phyloP scores from a whole-genome alignment of 176 grass and related monocot species.

The Juncus inflexus region DNA sequence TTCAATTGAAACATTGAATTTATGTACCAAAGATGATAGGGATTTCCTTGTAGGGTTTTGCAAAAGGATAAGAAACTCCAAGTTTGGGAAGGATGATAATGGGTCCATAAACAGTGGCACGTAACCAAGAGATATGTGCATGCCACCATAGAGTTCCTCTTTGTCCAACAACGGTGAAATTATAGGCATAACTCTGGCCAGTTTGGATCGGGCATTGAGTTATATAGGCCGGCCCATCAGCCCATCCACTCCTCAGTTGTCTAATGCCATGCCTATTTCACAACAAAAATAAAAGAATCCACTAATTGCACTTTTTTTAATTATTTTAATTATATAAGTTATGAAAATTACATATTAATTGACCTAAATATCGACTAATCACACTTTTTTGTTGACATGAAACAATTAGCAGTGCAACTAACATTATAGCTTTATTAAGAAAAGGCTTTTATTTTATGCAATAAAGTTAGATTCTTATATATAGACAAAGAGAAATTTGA shows the following conservation, averaged over 20 bases:
- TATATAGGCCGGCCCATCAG: slow-evolving; percentile 66
- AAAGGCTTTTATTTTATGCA: background rate
- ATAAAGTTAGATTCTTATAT: slow-evolving; percentile 8
- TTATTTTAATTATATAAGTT: background rate
- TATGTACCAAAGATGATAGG: slow-evolving; percentile 53
- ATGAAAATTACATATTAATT: too few species aligned
- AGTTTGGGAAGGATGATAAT: slow-evolving; percentile 70
- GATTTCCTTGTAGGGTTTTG: slow-evolving; percentile 54
- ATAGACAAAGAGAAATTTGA: background rate
- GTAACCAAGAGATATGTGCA: slow-evolving; percentile 72
- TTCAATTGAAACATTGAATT: slow-evolving; percentile 2
- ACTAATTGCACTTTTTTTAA: too few species aligned
- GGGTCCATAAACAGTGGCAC: slow-evolving; percentile 57
- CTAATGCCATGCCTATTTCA: slow-evolving; percentile 34
- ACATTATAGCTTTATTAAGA: background rate
- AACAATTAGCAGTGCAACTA: slow-evolving; percentile 16
- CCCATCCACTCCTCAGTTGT: slow-evolving; percentile 58
- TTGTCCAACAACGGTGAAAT: too few species aligned
- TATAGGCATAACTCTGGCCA: too few species aligned
- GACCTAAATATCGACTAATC: slow-evolving; percentile 28
- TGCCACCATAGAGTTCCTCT: too few species aligned
- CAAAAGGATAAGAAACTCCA: slow-evolving; percentile 58
- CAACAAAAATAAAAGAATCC: background rate
- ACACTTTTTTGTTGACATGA: background rate
- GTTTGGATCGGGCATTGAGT: slow-evolving; percentile 66